Base-by-base conservation (phyloP, 257 asterid species). In the Cruciata laevipes region DNA sequence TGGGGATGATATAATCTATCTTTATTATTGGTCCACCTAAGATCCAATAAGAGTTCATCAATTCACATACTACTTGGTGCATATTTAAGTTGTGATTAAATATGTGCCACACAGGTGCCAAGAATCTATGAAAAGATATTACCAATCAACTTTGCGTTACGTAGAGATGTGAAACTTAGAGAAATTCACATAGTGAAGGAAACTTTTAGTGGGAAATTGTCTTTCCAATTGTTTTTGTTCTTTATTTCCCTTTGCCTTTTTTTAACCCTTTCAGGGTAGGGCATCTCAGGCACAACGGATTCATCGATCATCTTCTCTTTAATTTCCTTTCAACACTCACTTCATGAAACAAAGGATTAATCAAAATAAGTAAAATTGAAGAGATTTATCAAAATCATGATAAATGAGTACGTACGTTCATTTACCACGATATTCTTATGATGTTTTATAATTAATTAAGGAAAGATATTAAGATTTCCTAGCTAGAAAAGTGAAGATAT, bases 151-250 rank as follows among this genome's bases (percentile, higher is more conserved):
- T 56, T 37, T 71, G 67, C 67, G 62, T 65, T 65, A 66, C 76
- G 76, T 72, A 40, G 58, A 42, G 42, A 49, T 16, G 18, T 44
- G 47, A 66, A 32, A 57, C 13, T 58, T 58, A 23, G 10, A 72
- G 71, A 66, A 56, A 60, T 66, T 71, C 67, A 72, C 31, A 47
- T 24, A 21, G 33, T 5, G 68, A 72, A 66, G 71, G 55, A 66
- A 72, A 58, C 56, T 10, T 12, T 42, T 25, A 13, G 61, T 30
- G 18, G 65, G 64, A 51, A 6, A 1, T 17, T 52, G 58, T 52
- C 24, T 17, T 52, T 25, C 58, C 58, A 52, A 17, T 10, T 18
- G 17, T 42, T 52, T 52, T 52, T 18, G 24, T n/a, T 52, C 44
- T 51, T 63, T 57, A 21, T 57, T 57, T 27, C 31, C 61, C 62